Evolutionary conservation across 2,329 filamentous ascomycete genomes (phyloP), one percentile per base, ranked within the genome.

Genomic region (Biscogniauxia sp.): DNA sequence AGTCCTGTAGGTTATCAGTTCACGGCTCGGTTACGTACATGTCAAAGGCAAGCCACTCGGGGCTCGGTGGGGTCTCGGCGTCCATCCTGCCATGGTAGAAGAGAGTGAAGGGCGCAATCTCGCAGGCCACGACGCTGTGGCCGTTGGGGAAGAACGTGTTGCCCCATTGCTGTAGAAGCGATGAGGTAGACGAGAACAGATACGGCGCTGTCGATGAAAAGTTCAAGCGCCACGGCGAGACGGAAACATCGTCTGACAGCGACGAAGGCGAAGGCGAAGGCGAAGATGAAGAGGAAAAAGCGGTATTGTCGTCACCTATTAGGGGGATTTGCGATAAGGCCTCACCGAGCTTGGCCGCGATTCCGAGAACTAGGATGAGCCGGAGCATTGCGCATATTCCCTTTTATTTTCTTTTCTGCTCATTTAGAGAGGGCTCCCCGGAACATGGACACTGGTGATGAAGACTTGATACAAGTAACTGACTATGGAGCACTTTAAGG

Each of bases 31-130:
- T 37, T 5, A 45, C 72, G 66, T 67, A 73, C 67, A 80, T 71
- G 66, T 83, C 81, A 63, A 84, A 79, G 5, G 80, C 78, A 20
- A 83, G 71, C 80, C 80, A 84, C 69, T 84, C 81, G 13, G 80
- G 80, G 58, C 76, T 80, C 17, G 79, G 76, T 3, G 80, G 77
- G 3, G 74, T 62, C 5, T 77, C 69, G 11, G 58, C 69, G 61
- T 80, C 78, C 62, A 69, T 70, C 51, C 80, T 70, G 13, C 80
- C 81, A 67, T 84, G 81, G 70, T 82, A 82, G 45, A 83, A 69
- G 58, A 79, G 74, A 9, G 80, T 82, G 61, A 77, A 78, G 13
- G 78, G 72, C 4, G 79, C 76, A 3, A 83, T 74, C 45, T 77
- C 75, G 63, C 78, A 79, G 3, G 79, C 76, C 0, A 77, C 78